Evolutionary conservation across 2,329 filamentous ascomycete genomes (phyloP).

Genomic region (Coniochaeta prunicola): DNA sequence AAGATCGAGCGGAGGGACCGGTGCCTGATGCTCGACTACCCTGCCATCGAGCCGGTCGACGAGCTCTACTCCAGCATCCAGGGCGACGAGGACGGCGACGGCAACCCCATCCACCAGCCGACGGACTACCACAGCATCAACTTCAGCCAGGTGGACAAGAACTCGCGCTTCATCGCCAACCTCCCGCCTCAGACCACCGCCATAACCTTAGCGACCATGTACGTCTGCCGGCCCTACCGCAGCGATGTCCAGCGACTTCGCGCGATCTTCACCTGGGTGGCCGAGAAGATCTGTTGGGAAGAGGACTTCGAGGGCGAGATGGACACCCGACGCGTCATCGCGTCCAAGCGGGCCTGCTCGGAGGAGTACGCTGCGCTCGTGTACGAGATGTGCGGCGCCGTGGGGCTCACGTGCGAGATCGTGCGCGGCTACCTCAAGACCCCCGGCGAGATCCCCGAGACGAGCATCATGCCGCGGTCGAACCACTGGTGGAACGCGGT

Average conservation of each 20-base stretch:
- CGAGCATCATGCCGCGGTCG: constrained; percentile 72
- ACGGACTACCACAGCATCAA: constrained; percentile 77
- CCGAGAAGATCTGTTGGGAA: constrained; percentile 94
- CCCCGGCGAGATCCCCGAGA: constrained; percentile 76
- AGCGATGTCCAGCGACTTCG: constrained; percentile 89
- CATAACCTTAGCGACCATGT: constrained; percentile 76
- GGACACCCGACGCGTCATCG: constrained; percentile 77
- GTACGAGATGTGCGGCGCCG: constrained; percentile 85
- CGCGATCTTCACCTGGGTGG: constrained; percentile 95
- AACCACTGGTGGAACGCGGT: constrained; percentile 99
- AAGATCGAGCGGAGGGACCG: constrained; percentile 76
- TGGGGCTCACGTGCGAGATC: constrained; percentile 81
- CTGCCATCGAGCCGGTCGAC: constrained; percentile 82
- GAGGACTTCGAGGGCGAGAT: constrained; percentile 84
- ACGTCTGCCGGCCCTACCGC: constrained; percentile 87
- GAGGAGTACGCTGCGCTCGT: constrained; percentile 87
- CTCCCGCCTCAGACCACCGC: constrained; percentile 78
- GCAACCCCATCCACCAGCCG: constrained; percentile 72
- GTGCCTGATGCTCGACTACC: constrained; percentile 90
- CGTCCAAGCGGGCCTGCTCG: constrained; percentile 74
- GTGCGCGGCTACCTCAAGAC: constrained; percentile 86
- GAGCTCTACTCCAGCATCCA: constrained; percentile 78
- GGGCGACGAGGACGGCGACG: constrained; percentile 84
- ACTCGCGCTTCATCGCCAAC: constrained; percentile 79
- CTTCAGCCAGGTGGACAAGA: constrained; percentile 87